phyloP scores from a whole-genome alignment of 108 stramenopile genomes.

The Pseudonitzschia multiseries region DNA sequence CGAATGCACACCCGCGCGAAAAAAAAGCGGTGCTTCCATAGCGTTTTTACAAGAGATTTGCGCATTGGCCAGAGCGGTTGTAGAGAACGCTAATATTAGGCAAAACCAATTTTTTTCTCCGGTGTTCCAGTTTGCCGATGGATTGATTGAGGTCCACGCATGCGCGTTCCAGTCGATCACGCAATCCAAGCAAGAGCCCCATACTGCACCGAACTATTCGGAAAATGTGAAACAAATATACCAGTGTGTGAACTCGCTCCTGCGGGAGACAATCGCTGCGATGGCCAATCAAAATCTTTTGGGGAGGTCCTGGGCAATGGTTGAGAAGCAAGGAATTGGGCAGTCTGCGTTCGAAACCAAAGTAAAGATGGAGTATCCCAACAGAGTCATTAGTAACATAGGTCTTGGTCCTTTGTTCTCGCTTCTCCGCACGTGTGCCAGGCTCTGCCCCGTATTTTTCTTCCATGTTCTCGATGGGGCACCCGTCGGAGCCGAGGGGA shows the following conservation, averaged over 20 bases:
- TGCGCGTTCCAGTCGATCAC: constrained; percentile 1
- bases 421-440: constrained; percentile 18
- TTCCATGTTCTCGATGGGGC: constrained; percentile 16
- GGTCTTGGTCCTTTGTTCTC: constrained; percentile 23
- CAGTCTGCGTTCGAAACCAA: constrained; percentile 38
- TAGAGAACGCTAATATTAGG: constrained; percentile 6
- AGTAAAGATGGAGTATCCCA: background rate
- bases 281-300: constrained; percentile 13
- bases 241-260: constrained; percentile 15
- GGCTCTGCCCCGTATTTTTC: constrained; percentile 26
- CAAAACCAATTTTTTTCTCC: constrained; percentile 8
- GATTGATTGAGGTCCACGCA: constrained; percentile 14
- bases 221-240: constrained; percentile 1
- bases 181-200: background rate
- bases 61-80: constrained; percentile 7
- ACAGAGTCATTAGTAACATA: background rate
- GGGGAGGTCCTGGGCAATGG: constrained; percentile 21
- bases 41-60: constrained; percentile 25
- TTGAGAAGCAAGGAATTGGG: constrained; percentile 33
- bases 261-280: constrained; percentile 16
- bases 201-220: background rate
- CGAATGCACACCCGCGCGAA: constrained; percentile 8
- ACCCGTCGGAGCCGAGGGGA: constrained; percentile 14
- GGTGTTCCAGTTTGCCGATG: constrained; percentile 12
- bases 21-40: background rate